These are phyloP conservation scores for Metschnikowia borealis DNA, from an alignment of 805 yeast genomes.

Conservation along the genomic window DNA sequence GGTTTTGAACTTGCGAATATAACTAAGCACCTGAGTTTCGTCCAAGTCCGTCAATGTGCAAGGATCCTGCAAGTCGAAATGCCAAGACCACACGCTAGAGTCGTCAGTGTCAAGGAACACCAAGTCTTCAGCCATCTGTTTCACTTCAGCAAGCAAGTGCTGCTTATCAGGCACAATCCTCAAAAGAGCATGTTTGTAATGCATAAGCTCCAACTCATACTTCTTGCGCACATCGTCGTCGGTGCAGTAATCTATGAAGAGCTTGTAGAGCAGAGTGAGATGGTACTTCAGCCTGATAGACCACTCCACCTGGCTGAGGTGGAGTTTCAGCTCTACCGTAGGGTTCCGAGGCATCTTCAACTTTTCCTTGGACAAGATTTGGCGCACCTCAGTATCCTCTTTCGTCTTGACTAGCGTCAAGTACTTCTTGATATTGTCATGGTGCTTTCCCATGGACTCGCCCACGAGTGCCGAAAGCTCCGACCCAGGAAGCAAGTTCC, in stretches of 20 bases:
- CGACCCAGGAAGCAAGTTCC: slow-evolving; percentile 53
- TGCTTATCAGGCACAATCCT: slow-evolving; percentile 51
- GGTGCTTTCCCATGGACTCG: slow-evolving; percentile 41
- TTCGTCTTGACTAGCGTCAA: slow-evolving; percentile 36
- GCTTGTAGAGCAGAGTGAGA: slow-evolving; percentile 51
- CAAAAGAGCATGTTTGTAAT: slow-evolving; percentile 53
- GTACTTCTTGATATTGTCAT: slow-evolving; percentile 42
- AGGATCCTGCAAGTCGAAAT: slow-evolving; percentile 71
- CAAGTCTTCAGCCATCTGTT: slow-evolving; percentile 65
- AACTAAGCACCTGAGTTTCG: slow-evolving; percentile 42
- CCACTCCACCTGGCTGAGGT: slow-evolving; percentile 42
- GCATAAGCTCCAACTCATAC: slow-evolving; percentile 58
- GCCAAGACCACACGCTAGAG: slow-evolving; percentile 65
- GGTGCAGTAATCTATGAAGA: slow-evolving; percentile 51
- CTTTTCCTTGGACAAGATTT: slow-evolving; percentile 43
- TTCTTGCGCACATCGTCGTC: slow-evolving; percentile 58
- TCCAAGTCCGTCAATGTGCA: slow-evolving; percentile 48
- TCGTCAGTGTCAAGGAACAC: slow-evolving; percentile 61
- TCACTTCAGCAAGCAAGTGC: slow-evolving; percentile 38
- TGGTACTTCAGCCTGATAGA: slow-evolving; percentile 46
- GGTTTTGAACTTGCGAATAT: slow-evolving; percentile 51
- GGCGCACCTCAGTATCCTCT: slow-evolving; percentile 42
- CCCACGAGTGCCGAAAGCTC: slow-evolving; percentile 52
- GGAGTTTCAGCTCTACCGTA: slow-evolving; percentile 37
- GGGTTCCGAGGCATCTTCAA: slow-evolving; percentile 44